phyloP scores from a whole-genome alignment of 495 filamentous ascomycete genomes.

The Aspergillus incahuasiensis region DNA sequence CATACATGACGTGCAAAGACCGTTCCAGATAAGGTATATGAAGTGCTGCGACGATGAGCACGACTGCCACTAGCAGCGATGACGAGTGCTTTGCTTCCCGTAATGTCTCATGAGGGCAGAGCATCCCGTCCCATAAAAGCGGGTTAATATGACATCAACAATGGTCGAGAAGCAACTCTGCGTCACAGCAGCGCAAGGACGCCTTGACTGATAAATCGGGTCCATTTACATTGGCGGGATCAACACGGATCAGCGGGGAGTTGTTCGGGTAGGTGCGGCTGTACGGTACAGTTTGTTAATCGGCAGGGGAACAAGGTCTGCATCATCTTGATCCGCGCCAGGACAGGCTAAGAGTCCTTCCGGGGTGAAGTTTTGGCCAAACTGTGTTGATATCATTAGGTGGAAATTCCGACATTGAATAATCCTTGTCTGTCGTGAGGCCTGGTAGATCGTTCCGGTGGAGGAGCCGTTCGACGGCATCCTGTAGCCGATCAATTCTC shows the following conservation, averaged over 20 bases:
- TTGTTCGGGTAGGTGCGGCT: conserved; percentile 38
- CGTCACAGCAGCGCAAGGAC: conserved; percentile 26
- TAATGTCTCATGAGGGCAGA: conserved; percentile 20
- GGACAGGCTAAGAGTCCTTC: conserved; percentile 9
- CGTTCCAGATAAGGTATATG: no score
- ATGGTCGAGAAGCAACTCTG: not conserved
- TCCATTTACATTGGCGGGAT: conserved; percentile 14
- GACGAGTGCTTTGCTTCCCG: conserved; percentile 26
- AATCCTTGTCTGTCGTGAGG: no score
- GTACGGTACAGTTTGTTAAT: conserved; percentile 38
- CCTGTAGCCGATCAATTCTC: no score
- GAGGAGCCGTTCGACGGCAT: no score
- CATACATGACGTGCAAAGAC: no score
- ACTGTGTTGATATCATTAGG: no score
- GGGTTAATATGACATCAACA: conserved; percentile 32
- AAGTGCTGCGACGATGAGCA: no score
- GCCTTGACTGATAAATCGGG: conserved; percentile 33
- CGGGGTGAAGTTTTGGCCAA: no score
- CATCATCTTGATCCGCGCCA: conserved; percentile 15
- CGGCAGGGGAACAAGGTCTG: conserved; percentile 29
- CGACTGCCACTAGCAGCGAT: conserved; percentile 21
- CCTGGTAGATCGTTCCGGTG: no score
- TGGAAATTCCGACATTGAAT: no score
- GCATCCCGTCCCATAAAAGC: conserved; percentile 33
- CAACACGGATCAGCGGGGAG: conserved; percentile 14